A percentile compares a stretch with the other conserved stretches of the same genome.
These are phyloP conservation scores for Verticillium klebahnii DNA, from an alignment of 2,329 filamentous ascomycete genomes.

Conservation along the genomic window DNA sequence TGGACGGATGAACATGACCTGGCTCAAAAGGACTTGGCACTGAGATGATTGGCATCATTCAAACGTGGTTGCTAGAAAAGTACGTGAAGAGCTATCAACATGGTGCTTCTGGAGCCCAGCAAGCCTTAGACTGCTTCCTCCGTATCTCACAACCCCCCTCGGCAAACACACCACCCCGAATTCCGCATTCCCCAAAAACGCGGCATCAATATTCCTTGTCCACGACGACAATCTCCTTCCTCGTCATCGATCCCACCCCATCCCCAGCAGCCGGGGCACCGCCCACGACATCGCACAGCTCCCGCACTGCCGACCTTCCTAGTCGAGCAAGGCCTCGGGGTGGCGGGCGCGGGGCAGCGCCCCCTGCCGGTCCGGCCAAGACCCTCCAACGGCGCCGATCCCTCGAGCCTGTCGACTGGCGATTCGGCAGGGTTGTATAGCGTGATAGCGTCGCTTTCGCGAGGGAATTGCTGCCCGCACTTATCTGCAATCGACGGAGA, in stretches of 20 bases:
- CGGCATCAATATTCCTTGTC: background rate
- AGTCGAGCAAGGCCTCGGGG: background rate
- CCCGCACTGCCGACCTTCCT: background rate
- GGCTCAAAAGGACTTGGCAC: too few relatives aligned
- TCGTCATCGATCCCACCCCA: background rate
- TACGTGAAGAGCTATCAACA: too few relatives aligned
- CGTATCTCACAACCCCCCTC: too few relatives aligned
- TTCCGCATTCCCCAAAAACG: background rate
- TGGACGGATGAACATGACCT: too few relatives aligned
- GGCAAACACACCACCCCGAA: background rate
- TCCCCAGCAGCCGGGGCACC: background rate
- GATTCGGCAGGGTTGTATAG: background rate
- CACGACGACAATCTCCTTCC: background rate
- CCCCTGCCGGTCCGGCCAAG: background rate
- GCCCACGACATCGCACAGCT: background rate
- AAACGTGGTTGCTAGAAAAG: too few relatives aligned
- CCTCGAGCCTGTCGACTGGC: background rate
- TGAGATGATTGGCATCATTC: too few relatives aligned
- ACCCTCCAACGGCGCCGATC: conserved; percentile 1
- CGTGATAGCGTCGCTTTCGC: background rate
- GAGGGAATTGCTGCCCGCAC: background rate
- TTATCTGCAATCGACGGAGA: background rate
- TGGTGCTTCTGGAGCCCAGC: too few relatives aligned
- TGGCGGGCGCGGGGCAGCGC: background rate
- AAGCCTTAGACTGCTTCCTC: too few relatives aligned